These are phyloP conservation scores for Russula sp. DNA, from an alignment of 768 basidiomycete species.

Conservation along the genomic window DNA sequence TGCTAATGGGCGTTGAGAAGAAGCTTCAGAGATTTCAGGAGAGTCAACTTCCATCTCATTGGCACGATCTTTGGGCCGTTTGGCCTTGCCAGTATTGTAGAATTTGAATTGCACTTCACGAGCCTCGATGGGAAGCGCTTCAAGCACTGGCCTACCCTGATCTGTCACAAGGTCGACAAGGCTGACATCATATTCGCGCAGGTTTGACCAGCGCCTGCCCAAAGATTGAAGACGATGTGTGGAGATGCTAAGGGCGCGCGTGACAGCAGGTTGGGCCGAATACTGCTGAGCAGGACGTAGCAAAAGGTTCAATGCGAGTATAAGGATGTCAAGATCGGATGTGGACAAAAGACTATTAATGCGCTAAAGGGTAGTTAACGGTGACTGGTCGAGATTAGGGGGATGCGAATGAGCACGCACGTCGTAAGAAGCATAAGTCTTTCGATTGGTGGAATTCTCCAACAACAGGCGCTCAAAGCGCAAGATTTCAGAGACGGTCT, in stretches of 20 bases:
- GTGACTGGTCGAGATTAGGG: background rate
- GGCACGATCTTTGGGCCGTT: conserved; percentile 24
- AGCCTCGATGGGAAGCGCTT: conserved; percentile 60
- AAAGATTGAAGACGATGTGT: conserved; percentile 76
- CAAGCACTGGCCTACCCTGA: conserved; percentile 45
- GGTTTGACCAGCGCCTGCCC: conserved; percentile 75
- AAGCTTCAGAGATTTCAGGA: conserved; percentile 35
- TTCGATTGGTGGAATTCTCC: conserved; percentile 97
- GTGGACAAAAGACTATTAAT: conserved; percentile 83
- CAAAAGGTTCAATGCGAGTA: conserved; percentile 74
- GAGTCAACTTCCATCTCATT: conserved; percentile 44
- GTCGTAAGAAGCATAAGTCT: conserved; percentile 94
- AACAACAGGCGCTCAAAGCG: conserved; percentile 83
- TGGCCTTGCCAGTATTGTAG: conserved; percentile 51
- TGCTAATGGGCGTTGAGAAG: conserved; percentile 34
- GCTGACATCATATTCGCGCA: conserved; percentile 73
- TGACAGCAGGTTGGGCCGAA: conserved; percentile 77
- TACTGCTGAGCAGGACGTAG: conserved; percentile 95
- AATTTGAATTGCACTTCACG: conserved; percentile 78
- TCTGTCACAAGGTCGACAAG: conserved; percentile 63
- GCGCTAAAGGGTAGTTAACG: conserved; percentile 44
- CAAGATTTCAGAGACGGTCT: conserved; percentile 71
- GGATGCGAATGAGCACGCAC: conserved; percentile 44
- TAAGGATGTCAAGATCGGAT: conserved; percentile 82
- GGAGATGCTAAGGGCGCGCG: conserved; percentile 74